phyloP scores from a whole-genome alignment of 305 asterid species.

The Striga hermonthica region DNA sequence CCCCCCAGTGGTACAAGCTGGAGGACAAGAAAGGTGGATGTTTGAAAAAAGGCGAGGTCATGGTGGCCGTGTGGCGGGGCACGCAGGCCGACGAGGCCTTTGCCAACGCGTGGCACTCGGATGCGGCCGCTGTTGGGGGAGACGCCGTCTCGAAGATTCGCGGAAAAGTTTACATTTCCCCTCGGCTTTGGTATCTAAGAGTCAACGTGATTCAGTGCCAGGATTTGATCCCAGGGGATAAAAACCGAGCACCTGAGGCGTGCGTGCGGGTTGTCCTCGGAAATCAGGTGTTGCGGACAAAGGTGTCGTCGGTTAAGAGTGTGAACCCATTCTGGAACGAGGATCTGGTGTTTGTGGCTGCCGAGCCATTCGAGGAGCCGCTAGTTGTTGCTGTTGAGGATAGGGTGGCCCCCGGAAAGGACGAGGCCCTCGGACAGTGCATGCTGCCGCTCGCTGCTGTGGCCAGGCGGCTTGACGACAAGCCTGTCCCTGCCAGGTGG shows the following conservation, averaged over 20 bases:
- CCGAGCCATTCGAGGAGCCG: too few relatives aligned
- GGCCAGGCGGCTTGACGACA: slow-evolving; percentile 53
- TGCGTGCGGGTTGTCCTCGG: slow-evolving; percentile 56
- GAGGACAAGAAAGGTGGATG: slow-evolving; percentile 55
- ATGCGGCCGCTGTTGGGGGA: slow-evolving; percentile 60
- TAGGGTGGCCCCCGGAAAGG: too few relatives aligned
- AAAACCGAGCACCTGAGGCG: slow-evolving; percentile 47
- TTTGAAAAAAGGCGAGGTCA: slow-evolving; percentile 65
- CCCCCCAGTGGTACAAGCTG: slow-evolving; percentile 78
- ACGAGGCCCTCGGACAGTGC: slow-evolving; percentile 47
- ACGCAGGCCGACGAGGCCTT: slow-evolving; percentile 88
- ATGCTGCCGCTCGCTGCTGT: slow-evolving; percentile 41
- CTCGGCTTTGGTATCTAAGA: slow-evolving; percentile 75
- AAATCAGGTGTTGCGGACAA: slow-evolving; percentile 50
- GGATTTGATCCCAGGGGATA: slow-evolving; percentile 59
- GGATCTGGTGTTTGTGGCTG: too few relatives aligned
- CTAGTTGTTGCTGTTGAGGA: too few relatives aligned
- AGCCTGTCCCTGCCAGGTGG: slow-evolving; percentile 52
- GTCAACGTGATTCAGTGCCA: slow-evolving; percentile 77
- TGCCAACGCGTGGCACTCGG: slow-evolving; percentile 85
- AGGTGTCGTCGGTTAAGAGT: slow-evolving; percentile 36
- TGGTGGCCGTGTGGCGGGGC: slow-evolving; percentile 86
- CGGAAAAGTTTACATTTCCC: slow-evolving; percentile 75
- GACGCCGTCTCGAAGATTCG: slow-evolving; percentile 58
- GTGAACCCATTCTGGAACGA: slow-evolving; percentile 32